Base-by-base conservation (phyloP, 768 basidiomycete species). In the Austroboletus festivus region DNA sequence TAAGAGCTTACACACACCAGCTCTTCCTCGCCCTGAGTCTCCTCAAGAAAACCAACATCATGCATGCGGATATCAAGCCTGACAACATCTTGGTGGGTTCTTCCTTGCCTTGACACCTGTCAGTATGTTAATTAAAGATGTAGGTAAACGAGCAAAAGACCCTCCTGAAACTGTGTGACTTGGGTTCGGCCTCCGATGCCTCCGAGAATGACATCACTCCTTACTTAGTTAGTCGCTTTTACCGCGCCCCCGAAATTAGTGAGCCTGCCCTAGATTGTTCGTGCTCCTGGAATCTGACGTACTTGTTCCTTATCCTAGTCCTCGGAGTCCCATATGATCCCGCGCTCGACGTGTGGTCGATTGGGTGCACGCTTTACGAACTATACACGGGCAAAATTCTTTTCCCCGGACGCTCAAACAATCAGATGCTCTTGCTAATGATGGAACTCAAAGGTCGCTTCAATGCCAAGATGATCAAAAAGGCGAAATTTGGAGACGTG, bases 171-270 rank as follows among this genome's bases (percentile, higher is more conserved):
- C 71, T 99, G 3, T 98, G 94, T 62, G 96, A 99, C 69, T 72
- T 99, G 26, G 96, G 96, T n/a, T 95, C 93, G 2, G 96, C 96
- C 1, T 89, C 89, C 7, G 95, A 98, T 67, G 87, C 86, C 1
- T 85, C 85, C 8, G 95, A 97, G 68, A 93, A 92, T 66, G 96
- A 96, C 28, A 93, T 98, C 58, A 97, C 96, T 8, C 96, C 96
- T 10, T 98, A 99, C 68, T 84, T 99, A 47, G 96, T 97, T 51
- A 93, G 90, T 57, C 78, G 96, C 39, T 99, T 98, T 71, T 98
- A 99, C 65, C 89, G 96, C 38, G 95, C 95, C 2, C 96, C 96
- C 2, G 96, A 99, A 72, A 98, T 98, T 63, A 99, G 95, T 97
- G 61, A 64, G 81, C 76, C 55, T n/a, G 19, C 23, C 31, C 19